Evolutionary conservation across 306 rosid genomes (phyloP).

Genomic region (Senna tora): DNA sequence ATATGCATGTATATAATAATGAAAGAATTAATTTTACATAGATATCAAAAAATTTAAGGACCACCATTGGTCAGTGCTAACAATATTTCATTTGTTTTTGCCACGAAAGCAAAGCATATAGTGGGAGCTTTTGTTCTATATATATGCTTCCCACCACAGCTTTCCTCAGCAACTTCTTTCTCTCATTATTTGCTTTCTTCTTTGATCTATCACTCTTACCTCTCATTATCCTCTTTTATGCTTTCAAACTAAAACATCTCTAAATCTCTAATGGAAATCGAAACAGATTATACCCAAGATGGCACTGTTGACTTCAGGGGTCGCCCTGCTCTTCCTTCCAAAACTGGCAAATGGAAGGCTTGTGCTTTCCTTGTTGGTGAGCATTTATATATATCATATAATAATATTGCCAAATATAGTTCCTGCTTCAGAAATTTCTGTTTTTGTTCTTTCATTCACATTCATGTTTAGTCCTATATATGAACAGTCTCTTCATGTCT

Average conservation of each 20-base stretch:
- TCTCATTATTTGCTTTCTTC: slow-evolving; percentile 33
- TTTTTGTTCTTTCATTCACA: background rate
- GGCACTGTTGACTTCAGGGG: slow-evolving; percentile 86
- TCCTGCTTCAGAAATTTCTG: background rate
- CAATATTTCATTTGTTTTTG: background rate
- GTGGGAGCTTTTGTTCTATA: slow-evolving; percentile 1
- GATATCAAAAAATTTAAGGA: too few species aligned
- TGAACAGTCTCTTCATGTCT: too few species aligned
- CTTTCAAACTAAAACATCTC: background rate
- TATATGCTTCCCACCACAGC: slow-evolving; percentile 29
- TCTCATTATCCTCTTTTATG: background rate
- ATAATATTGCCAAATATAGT: too few species aligned
- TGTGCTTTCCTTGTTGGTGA: slow-evolving; percentile 95
- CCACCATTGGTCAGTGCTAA: too few species aligned
- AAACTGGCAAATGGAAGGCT: slow-evolving; percentile 98
- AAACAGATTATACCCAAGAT: slow-evolving; percentile 67
- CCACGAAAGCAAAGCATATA: background rate
- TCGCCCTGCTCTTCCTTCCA: slow-evolving; percentile 70
- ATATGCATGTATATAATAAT: too few species aligned
- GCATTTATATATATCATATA: background rate
- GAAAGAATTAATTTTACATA: too few species aligned
- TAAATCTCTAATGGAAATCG: slow-evolving; percentile 57
- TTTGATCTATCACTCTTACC: slow-evolving; percentile 20
- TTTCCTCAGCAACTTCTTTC: slow-evolving; percentile 7
- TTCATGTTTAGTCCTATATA: background rate